These are phyloP conservation scores for Ophiocordyceps australis DNA, from an alignment of 2,329 filamentous ascomycete species.

Conservation along the genomic window DNA sequence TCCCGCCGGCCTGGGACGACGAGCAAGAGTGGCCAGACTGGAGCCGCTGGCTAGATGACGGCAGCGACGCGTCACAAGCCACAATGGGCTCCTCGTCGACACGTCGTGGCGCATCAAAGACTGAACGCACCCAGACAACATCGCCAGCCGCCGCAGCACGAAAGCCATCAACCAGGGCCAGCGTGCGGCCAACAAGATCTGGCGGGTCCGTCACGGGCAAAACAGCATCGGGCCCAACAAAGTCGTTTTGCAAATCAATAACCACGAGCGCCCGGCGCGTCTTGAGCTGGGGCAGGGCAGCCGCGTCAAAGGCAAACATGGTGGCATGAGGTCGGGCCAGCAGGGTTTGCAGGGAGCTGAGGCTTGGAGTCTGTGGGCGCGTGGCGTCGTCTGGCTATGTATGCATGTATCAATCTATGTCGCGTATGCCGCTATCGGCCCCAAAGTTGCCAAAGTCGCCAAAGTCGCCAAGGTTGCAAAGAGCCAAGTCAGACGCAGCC, in stretches of 20 bases:
- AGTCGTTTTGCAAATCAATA: slow-evolving; percentile 84
- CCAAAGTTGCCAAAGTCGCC: no score
- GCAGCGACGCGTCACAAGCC: slow-evolving; percentile 15
- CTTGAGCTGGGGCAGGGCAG: slow-evolving; percentile 34
- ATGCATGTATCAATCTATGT: no score
- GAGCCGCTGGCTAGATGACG: no score
- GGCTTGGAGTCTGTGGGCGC: no score
- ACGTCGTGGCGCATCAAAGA: slow-evolving; percentile 46
- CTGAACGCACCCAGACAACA: slow-evolving; percentile 72
- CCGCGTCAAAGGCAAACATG: slow-evolving; percentile 39
- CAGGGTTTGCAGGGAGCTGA: no score
- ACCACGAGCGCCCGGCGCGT: slow-evolving; percentile 58
- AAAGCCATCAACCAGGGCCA: slow-evolving; percentile 52
- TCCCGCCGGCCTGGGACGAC: background rate
- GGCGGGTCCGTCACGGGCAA: slow-evolving; percentile 45
- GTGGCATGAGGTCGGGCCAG: no score
- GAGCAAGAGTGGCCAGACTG: background rate
- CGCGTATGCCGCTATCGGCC: no score
- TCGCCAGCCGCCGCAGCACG: slow-evolving; percentile 46
- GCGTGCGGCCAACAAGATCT: slow-evolving; percentile 49
- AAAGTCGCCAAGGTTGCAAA: no score
- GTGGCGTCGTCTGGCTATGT: no score
- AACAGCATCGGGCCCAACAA: slow-evolving; percentile 49
- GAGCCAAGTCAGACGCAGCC: no score
- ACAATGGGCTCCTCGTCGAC: slow-evolving; percentile 34